phyloP scores from a whole-genome alignment of 2,329 filamentous ascomycete genomes.

The Fusarium avenaceum region DNA sequence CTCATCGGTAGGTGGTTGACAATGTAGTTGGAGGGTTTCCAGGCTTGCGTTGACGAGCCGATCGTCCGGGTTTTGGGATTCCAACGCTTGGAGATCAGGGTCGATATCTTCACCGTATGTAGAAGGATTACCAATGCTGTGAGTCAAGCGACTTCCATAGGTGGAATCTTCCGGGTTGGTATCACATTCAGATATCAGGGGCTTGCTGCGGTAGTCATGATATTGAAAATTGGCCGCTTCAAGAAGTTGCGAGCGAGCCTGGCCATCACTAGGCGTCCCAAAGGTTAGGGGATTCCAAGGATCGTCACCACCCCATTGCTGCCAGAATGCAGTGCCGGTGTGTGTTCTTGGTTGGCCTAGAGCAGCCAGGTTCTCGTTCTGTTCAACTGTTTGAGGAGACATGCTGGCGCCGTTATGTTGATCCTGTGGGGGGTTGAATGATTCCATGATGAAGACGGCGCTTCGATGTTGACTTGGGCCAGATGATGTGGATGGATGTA shows the following conservation, averaged over 20 bases:
- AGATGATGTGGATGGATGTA: neutral
- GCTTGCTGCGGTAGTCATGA: constrained; percentile 46
- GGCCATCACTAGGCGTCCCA: constrained; percentile 34
- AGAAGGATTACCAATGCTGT: constrained; percentile 61
- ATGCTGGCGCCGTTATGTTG: constrained; percentile 2
- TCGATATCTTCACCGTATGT: constrained; percentile 60
- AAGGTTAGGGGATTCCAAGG: constrained; percentile 60
- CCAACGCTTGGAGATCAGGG: constrained; percentile 55
- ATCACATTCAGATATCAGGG: constrained; percentile 57
- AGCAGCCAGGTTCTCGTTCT: constrained; percentile 19
- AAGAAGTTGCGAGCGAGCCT: constrained; percentile 46
- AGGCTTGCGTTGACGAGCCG: constrained; percentile 53
- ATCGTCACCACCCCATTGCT: constrained; percentile 52
- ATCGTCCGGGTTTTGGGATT: constrained; percentile 29
- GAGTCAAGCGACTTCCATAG: constrained; percentile 59
- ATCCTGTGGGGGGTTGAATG: constrained; percentile 22
- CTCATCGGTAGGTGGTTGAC: constrained; percentile 1
- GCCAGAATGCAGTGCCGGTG: constrained; percentile 18
- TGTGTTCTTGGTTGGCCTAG: constrained; percentile 20
- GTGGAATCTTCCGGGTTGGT: constrained; percentile 61
- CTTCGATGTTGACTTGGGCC: neutral
- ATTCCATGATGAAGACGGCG: constrained; percentile 18
- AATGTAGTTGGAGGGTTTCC: constrained; percentile 47
- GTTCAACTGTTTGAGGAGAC: constrained; percentile 23
- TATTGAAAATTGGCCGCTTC: constrained; percentile 38